A percentile compares a stretch with the other conserved stretches of the same genome.
Conservation (phyloP, 208 protist species). For the Borovskyia barvae region DNA sequence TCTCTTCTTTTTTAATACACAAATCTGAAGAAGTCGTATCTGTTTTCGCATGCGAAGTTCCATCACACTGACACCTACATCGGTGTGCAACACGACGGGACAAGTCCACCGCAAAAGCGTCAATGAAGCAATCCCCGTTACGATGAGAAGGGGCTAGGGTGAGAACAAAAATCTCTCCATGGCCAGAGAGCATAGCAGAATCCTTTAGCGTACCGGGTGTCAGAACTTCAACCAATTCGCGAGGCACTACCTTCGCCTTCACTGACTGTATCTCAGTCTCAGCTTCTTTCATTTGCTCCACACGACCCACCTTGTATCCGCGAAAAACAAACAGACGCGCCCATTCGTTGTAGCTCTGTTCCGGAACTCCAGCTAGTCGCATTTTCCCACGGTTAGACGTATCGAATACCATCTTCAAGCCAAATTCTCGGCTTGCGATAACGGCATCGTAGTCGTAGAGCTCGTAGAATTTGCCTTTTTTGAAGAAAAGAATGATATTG, state of each 20-base stretch:
- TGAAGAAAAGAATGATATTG: constrained; percentile 95
- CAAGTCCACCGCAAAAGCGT: constrained; percentile 81
- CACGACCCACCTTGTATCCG: constrained; percentile 92
- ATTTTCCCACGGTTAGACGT: constrained; percentile 89
- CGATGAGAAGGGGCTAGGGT: constrained; percentile 33
- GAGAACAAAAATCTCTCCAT: constrained; percentile 69
- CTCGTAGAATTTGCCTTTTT: constrained; percentile 97
- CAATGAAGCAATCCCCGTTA: constrained; percentile 17
- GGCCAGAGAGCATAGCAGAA: constrained; percentile 71
- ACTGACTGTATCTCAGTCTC: constrained; percentile 20
- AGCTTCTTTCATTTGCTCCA: constrained; percentile 90
- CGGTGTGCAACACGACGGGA: constrained; percentile 69
- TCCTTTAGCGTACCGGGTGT: constrained; percentile 93
- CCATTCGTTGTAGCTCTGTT: constrained; percentile 90
- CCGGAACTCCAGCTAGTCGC: constrained; percentile 92
- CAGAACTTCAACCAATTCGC: constrained; percentile 87
- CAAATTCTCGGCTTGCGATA: constrained; percentile 90
- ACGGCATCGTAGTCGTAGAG: constrained; percentile 94
- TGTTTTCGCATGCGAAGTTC: not conserved
- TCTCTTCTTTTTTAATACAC: not conserved
- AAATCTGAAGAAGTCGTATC: not conserved
- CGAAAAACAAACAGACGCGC: constrained; percentile 89
- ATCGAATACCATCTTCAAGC: constrained; percentile 92
- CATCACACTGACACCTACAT: constrained; percentile 41
- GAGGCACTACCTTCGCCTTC: constrained; percentile 70